These are phyloP conservation scores for Globisporangium alternatum DNA, from an alignment of 352 stramenopile species.

Conservation along the genomic window DNA sequence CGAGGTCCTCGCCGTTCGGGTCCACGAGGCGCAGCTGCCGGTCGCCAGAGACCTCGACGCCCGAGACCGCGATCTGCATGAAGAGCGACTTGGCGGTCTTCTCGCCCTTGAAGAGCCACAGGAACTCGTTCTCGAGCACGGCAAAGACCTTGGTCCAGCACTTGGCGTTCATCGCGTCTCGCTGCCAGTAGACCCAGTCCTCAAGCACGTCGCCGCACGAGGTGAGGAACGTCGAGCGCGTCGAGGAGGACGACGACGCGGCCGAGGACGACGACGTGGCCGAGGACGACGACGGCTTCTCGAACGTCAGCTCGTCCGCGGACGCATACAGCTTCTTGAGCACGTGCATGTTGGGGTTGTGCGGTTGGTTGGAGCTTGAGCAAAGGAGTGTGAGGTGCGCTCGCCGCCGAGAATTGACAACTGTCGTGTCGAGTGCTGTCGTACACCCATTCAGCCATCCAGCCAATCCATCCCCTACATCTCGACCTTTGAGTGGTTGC, in stretches of 20 bases:
- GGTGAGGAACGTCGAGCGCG: conserved; percentile 48
- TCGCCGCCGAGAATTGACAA: conserved; percentile 7
- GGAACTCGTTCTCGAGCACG: conserved; percentile 76
- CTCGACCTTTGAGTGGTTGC: not conserved
- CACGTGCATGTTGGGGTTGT: not conserved
- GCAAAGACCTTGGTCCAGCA: conserved; percentile 85
- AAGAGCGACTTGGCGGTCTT: conserved; percentile 56
- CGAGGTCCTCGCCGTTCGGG: conserved; percentile 71
- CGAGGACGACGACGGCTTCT: conserved; percentile 20
- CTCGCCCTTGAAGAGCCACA: conserved; percentile 75
- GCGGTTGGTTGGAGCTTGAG: not conserved
- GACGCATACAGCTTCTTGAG: conserved; percentile 25
- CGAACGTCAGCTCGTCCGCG: conserved; percentile 28
- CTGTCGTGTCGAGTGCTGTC: not conserved
- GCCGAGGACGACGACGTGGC: conserved; percentile 22
- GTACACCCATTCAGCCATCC: not conserved
- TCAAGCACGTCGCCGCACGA: conserved; percentile 44
- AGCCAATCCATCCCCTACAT: conserved; percentile 1
- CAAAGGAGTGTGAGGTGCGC: not conserved
- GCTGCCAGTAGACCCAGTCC: conserved; percentile 86
- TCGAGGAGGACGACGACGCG: conserved; percentile 19
- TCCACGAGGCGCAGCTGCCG: conserved; percentile 66
- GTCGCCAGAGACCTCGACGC: conserved; percentile 61
- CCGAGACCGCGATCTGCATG: conserved; percentile 73
- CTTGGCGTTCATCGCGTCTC: conserved; percentile 53